Conservation (phyloP, 2,329 filamentous ascomycete species). For the Aspergillus neotritici region DNA sequence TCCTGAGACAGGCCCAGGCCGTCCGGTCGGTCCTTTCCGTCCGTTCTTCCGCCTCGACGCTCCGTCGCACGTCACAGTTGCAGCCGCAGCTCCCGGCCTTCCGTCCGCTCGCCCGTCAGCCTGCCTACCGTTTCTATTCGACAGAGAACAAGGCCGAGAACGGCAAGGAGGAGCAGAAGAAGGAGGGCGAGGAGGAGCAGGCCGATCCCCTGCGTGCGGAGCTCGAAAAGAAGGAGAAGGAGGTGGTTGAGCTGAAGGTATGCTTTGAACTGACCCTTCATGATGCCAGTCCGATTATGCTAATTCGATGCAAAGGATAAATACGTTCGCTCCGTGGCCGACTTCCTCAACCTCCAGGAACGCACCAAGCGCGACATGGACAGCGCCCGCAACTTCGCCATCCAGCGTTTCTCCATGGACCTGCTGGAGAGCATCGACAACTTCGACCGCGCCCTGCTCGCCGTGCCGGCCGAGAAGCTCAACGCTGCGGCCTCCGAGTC, state of each 20-base stretch:
- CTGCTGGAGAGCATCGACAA: constrained; percentile 95
- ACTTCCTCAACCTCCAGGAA: constrained; percentile 97
- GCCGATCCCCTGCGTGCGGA: constrained; percentile 55
- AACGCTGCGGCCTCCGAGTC: constrained; percentile 47
- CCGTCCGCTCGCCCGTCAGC: constrained; percentile 29
- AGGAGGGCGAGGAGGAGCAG: constrained; percentile 41
- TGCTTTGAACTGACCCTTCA: constrained; percentile 4
- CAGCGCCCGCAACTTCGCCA: constrained; percentile 81
- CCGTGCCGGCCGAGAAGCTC: constrained; percentile 71
- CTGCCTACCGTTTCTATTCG: constrained; percentile 39
- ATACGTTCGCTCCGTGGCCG: constrained; percentile 87
- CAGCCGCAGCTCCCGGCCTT: constrained; percentile 26
- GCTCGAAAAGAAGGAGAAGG: constrained; percentile 65
- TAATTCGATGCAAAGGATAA: constrained; percentile 63
- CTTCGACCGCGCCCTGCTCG: constrained; percentile 82
- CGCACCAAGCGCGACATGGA: constrained; percentile 88
- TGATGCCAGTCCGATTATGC: neutral
- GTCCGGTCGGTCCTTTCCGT: constrained; percentile 31
- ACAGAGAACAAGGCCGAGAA: constrained; percentile 36
- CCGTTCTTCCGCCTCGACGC: constrained; percentile 28
- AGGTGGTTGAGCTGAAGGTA: constrained; percentile 82
- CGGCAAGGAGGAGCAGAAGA: constrained; percentile 36
- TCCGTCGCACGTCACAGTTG: constrained; percentile 31
- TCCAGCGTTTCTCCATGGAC: constrained; percentile 90
- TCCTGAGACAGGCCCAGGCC: constrained; percentile 40